Percentiles rank a stretch among this genome's conserved stretches.
Evolutionary conservation across 148 eudicot species (phyloP).

Genomic region (Euryodendron excelsum): DNA sequence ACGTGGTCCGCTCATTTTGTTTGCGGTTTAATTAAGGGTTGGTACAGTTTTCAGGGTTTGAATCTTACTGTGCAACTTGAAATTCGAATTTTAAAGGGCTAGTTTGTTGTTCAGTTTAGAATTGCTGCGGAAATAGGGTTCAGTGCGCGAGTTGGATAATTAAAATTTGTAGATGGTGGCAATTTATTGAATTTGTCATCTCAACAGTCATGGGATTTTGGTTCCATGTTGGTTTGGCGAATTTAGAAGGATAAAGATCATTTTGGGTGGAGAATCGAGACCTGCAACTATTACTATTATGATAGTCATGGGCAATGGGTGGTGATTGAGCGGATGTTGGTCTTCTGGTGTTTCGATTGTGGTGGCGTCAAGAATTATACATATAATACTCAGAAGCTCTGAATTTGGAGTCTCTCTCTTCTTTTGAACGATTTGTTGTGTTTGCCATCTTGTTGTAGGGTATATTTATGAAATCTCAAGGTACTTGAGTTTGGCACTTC

Average conservation of each 20-base stretch:
- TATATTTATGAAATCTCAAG: not conserved
- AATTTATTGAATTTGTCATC: not conserved
- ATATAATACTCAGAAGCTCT: not conserved
- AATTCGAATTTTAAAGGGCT: not conserved
- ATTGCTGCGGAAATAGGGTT: constrained; percentile 4
- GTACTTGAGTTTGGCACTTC: constrained; percentile 7
- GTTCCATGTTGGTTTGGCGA: not conserved
- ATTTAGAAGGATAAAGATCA: not conserved
- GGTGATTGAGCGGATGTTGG: not conserved
- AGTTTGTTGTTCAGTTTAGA: not conserved
- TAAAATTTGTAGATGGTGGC: not conserved
- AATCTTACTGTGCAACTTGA: not conserved
- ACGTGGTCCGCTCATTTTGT: constrained; percentile 15
- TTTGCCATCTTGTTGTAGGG: not conserved
- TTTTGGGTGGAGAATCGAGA: not conserved
- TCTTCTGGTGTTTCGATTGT: not conserved
- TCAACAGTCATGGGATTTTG: not conserved
- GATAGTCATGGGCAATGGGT: not conserved
- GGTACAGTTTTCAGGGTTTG: not conserved
- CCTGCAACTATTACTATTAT: not conserved
- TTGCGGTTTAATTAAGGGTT: constrained; percentile 12
- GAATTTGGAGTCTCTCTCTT: not conserved
- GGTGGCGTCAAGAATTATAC: not conserved
- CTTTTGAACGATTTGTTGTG: not conserved
- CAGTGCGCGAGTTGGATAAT: not conserved